Base-by-base conservation (phyloP, 2,329 filamentous ascomycete genomes). In the Penicillium sp. region DNA sequence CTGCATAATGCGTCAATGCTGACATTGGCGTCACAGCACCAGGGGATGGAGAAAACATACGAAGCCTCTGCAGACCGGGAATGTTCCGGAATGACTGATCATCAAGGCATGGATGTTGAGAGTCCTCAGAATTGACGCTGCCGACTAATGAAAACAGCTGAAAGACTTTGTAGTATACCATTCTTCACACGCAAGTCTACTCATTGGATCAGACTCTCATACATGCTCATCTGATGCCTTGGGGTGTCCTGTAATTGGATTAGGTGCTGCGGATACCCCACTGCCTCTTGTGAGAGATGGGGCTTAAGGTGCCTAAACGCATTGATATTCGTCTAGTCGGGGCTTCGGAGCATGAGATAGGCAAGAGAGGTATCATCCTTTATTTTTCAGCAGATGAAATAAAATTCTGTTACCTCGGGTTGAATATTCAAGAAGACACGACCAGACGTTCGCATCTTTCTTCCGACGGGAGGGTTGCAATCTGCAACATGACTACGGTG, bases 41-140 rank as follows among this genome's bases (percentile, higher is more conserved):
- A 40, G 54, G 68, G 75, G 30, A 82, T 82, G 80, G 73, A 77
- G 43, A 70, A 66, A 45, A 77, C 75, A 6, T 81, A 81, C 61
- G 68, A 80, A 56, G 67, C 3, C 65, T 82, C 13, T 78, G 78
- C 2, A 65, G 69, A 26, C 79, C 79, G 1, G 74, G 78, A 4
- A 78, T 81, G 22, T 82, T 77, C 64, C 78, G 81, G 16, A 83
- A 82, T 57, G 74, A 81, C 76, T 3, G 77, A 81, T 49, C 71
- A 75, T 60, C 70, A 78, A 66, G 72, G 77, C 61, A 71, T 76
- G 70, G 75, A 79, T 66, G 56, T 55, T 6, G 13, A 8, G 6
- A 8, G 3, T 14, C 13, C 22, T 7, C 4, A 3, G n/a, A 7
- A 7, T 16, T n/a, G n/a, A 26, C 16, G 2, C 3, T 7, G 8